Evolutionary conservation across 2,329 filamentous ascomycete genomes (phyloP).

Genomic region (Trichocomaceae sp.): DNA sequence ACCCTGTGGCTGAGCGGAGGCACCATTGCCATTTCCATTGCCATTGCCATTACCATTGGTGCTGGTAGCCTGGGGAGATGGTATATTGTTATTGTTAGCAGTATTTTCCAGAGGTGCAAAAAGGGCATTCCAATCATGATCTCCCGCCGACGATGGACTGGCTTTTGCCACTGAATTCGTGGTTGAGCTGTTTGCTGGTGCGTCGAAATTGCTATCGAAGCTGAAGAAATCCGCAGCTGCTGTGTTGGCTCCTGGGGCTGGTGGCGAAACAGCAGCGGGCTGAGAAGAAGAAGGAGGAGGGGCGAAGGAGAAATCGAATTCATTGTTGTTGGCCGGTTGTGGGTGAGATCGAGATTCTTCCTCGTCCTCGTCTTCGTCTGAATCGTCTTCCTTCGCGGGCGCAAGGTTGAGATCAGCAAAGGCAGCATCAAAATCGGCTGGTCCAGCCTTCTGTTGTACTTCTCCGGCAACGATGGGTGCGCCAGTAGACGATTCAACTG

Average conservation of each 20-base stretch:
- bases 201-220: conserved; percentile 28
- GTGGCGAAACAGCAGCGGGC: conserved; percentile 20
- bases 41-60: not conserved
- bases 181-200: conserved; percentile 33
- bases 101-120: conserved; percentile 67
- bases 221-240: conserved; percentile 34
- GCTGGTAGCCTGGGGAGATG: conserved; percentile 8
- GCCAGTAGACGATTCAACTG: conserved; percentile 31
- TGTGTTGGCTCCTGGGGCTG: conserved; percentile 15
- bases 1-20: conserved; percentile 2
- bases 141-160: conserved; percentile 31
- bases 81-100: conserved; percentile 4
- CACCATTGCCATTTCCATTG: conserved; percentile 12
- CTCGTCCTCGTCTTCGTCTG: conserved; percentile 55
- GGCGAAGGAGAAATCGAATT: conserved; percentile 44
- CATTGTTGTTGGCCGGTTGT: conserved; percentile 29
- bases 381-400: conserved; percentile 39
- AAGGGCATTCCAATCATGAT: conserved; percentile 89
- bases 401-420: conserved; percentile 41
- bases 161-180: conserved; percentile 33
- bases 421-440: conserved; percentile 42
- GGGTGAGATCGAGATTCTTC: conserved; percentile 23
- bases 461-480: conserved; percentile 33
- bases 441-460: conserved; percentile 28
- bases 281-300: conserved; percentile 25